A percentile compares a stretch with the other conserved stretches of the same genome.
These are phyloP conservation scores for Protomyces inouyei DNA, from an alignment of 1,139 yeast genomes.

Conservation along the genomic window DNA sequence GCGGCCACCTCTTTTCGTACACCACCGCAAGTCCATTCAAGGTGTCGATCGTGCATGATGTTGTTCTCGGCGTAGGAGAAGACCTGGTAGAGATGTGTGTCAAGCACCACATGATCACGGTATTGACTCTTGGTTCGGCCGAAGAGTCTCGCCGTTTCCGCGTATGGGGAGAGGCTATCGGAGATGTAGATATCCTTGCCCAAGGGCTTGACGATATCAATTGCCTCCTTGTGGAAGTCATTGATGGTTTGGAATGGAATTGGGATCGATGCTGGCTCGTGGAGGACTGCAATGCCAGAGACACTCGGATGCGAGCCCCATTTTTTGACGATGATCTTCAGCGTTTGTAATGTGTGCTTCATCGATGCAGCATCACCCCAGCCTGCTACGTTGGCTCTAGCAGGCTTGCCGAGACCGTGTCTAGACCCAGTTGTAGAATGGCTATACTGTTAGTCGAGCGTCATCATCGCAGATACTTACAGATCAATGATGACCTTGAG, in stretches of 20 bases:
- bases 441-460: too few species aligned
- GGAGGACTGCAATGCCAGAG: conserved; percentile 75
- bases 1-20: not conserved
- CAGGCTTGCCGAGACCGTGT: conserved; percentile 94
- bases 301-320: conserved; percentile 72
- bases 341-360: conserved; percentile 46
- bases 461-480: too few species aligned
- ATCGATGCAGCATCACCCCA: conserved; percentile 49
- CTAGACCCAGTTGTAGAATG: conserved; percentile 52
- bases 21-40: conserved; percentile 53
- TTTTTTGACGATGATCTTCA: conserved; percentile 45
- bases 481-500: too few species aligned
- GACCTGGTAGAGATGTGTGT: conserved; percentile 63
- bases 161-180: not conserved
- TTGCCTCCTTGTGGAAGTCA: conserved; percentile 45
- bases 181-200: not conserved
- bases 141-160: too few species aligned
- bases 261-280: conserved; percentile 79
- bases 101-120: conserved; percentile 25
- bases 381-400: conserved; percentile 58
- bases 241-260: conserved; percentile 57
- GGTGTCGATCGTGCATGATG: conserved; percentile 55
- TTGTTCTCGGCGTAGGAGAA: conserved; percentile 61
- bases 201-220: not conserved
- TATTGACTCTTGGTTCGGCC: not conserved